Evolutionary conservation across 495 filamentous ascomycete species (phyloP).

Genomic region (Bathelium albidoporum): DNA sequence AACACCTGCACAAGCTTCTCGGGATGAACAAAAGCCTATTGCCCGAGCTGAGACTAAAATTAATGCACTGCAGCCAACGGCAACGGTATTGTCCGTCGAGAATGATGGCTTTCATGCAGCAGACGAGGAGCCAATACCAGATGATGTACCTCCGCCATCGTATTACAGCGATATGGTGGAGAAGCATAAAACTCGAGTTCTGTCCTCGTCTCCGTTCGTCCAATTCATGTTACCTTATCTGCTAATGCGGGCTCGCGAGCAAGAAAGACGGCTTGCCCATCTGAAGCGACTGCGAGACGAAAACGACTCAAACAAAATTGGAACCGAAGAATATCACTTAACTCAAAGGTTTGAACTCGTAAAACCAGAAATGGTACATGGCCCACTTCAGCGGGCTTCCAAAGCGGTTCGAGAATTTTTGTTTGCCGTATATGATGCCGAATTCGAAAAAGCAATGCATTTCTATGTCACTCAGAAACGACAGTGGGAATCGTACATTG

Average conservation of each 20-base stretch:
- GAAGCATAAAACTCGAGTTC: slow-evolving; percentile 78
- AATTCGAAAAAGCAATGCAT: slow-evolving; percentile 90
- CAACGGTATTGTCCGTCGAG: background rate
- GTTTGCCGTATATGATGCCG: slow-evolving; percentile 86
- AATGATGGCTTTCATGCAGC: background rate
- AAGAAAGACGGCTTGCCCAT: slow-evolving; percentile 72
- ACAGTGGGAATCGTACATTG: slow-evolving; percentile 88
- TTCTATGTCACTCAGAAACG: slow-evolving; percentile 89
- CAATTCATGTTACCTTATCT: slow-evolving; percentile 90
- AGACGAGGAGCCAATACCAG: slow-evolving; percentile 46
- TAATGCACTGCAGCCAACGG: background rate
- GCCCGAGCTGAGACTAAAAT: background rate
- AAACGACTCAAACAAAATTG: slow-evolving; percentile 35
- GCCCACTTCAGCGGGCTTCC: slow-evolving; percentile 62
- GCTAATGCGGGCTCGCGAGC: slow-evolving; percentile 79
- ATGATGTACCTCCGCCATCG: slow-evolving; percentile 79
- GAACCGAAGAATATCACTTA: slow-evolving; percentile 36
- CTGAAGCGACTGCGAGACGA: slow-evolving; percentile 74
- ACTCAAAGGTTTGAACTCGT: slow-evolving; percentile 75
- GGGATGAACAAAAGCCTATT: background rate
- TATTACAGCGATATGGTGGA: slow-evolving; percentile 92
- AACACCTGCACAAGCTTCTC: background rate
- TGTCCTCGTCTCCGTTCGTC: slow-evolving; percentile 95
- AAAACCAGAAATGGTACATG: slow-evolving; percentile 86
- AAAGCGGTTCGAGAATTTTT: slow-evolving; percentile 74